Conservation (phyloP, 2,329 filamentous ascomycete species). For the Fusarium transvaalense region DNA sequence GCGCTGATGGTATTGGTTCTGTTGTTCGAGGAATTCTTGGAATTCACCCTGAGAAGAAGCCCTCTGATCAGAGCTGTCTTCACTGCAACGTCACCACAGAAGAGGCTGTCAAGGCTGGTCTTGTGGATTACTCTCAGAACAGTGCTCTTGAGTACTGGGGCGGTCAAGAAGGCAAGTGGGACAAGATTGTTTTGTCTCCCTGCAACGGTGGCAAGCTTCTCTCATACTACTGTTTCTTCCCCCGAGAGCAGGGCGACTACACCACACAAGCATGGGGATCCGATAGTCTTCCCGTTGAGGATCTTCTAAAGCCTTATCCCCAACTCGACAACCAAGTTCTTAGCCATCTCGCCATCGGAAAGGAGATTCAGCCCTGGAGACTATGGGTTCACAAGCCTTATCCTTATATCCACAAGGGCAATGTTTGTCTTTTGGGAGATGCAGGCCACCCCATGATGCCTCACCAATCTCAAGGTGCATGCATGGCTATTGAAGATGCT, state of each 20-base stretch:
- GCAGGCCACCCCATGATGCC: conserved; percentile 78
- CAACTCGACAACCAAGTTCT: conserved; percentile 70
- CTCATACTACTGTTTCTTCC: conserved; percentile 79
- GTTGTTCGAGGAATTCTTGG: conserved; percentile 72
- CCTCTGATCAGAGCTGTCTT: conserved; percentile 71
- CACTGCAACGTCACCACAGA: conserved; percentile 74
- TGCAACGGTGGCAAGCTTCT: conserved; percentile 75
- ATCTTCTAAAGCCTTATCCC: conserved; percentile 71
- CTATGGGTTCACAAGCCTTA: conserved; percentile 73
- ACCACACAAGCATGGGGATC: conserved; percentile 70
- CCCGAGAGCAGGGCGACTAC: conserved; percentile 63
- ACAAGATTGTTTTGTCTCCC: conserved; percentile 78
- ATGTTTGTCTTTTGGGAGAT: conserved; percentile 72
- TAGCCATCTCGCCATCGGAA: conserved; percentile 68
- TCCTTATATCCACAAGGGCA: conserved; percentile 64
- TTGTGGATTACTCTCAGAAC: conserved; percentile 72
- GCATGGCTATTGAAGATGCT: conserved; percentile 76
- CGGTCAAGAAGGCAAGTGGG: conserved; percentile 70
- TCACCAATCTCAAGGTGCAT: conserved; percentile 76
- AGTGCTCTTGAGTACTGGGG: conserved; percentile 78
- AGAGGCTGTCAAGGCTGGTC: conserved; percentile 69
- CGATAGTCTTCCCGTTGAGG: conserved; percentile 65
- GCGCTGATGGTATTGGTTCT: conserved; percentile 76
- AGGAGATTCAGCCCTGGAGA: conserved; percentile 74
- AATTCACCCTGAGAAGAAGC: conserved; percentile 69